Evolutionary conservation across 2,329 filamentous ascomycete species (phyloP), one percentile per base, ranked within the genome.

Genomic region (Arachnomyces sp.): DNA sequence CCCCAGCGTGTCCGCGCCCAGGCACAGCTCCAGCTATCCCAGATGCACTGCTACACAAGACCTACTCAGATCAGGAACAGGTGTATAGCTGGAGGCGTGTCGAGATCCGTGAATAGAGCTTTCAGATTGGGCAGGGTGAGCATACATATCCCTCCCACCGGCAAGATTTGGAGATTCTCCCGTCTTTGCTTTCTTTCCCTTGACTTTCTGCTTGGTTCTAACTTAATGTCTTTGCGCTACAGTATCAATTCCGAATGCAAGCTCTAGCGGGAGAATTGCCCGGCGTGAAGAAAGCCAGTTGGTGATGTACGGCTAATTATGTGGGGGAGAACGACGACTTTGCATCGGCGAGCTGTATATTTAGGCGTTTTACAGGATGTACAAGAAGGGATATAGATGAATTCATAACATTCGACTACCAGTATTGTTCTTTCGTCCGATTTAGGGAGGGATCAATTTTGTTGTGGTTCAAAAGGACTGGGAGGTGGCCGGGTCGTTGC

Each of bases 41-140:
- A 94, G 67, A 95, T 96, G 90, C 89, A 95, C 70, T 81, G 79
- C 71, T 96, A 96, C 67, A 96, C 92, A 28, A 77, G 89, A 45
- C 79, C 86, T 43, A 94, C 90, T 36, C 89, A 95, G 72, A 89
- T 98, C 63, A 81, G 83, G 63, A 96, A 95, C 67, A 73, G 92
- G 52, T 98, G 92, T 70, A 82, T 94, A 39, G 76, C 90, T 61
- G 88, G 88, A 50, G 92, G 92, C n/a, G 88, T 86, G 62, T 82
- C 82, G 13, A 76, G 87, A 52, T 87, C 88, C 81, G 74, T 98
- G n/a, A 73, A 96, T 50, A 79, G 87, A 42, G 90, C 92, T 58
- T 98, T 98, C 58, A 86, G 88, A 66, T 76, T 98, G 74, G 81
- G 82, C 43, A 77, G 90, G 70, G 90, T 96, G 75, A 61, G 86